Conservation (phyloP, 1,284 basidiomycete genomes). For the Grifola frondosa region DNA sequence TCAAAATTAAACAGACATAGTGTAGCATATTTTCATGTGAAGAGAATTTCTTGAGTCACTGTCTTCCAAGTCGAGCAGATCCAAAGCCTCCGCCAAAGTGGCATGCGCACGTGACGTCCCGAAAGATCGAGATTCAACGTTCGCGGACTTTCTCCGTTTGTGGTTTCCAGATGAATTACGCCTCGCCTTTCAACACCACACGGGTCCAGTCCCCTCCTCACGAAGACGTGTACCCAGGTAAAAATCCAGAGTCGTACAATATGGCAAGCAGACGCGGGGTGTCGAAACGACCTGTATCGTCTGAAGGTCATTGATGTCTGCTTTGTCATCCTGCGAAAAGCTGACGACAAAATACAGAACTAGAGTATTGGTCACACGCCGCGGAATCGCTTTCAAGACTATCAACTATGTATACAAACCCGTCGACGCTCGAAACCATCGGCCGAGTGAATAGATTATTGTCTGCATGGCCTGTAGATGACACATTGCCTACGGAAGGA, state of each 20-base stretch:
- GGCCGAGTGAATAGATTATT: conserved; percentile 71
- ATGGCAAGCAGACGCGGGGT: conserved; percentile 58
- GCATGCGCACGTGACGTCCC: too few species aligned
- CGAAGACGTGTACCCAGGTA: conserved; percentile 10
- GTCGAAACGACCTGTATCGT: conserved; percentile 53
- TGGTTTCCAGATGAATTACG: conserved; percentile 21
- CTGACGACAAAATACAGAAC: conserved; percentile 42
- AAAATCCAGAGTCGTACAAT: conserved; percentile 9
- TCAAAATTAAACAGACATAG: too few species aligned
- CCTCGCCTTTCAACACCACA: conserved; percentile 17
- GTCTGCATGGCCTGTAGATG: conserved; percentile 68
- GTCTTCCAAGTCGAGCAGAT: too few species aligned
- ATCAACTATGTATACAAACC: conserved; percentile 51
- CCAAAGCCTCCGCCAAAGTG: too few species aligned
- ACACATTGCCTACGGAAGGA: conserved; percentile 63
- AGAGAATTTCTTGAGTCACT: too few species aligned
- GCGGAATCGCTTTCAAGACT: conserved; percentile 54
- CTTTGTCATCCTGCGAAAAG: neutral
- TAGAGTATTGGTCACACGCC: conserved; percentile 70
- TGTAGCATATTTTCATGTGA: too few species aligned
- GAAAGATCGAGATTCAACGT: conserved; percentile 19
- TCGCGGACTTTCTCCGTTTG: conserved; percentile 20
- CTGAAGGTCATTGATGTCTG: conserved; percentile 45
- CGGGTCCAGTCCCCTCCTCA: conserved; percentile 11
- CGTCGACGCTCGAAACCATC: conserved; percentile 55